Evolutionary conservation across 805 yeast species (phyloP).

Genomic region (Kuraishia piskuri): DNA sequence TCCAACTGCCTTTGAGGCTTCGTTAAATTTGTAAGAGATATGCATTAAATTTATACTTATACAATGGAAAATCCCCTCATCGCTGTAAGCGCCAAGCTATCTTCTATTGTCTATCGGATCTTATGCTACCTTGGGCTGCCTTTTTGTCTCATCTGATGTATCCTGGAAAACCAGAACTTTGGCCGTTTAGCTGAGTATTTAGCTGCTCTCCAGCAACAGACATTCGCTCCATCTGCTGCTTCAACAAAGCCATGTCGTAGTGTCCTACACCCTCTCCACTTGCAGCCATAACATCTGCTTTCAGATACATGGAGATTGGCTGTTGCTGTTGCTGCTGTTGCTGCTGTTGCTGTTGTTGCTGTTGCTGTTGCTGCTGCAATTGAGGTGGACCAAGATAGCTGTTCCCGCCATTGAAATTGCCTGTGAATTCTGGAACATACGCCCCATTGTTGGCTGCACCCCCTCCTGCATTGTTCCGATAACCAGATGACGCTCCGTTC

Average conservation of each 20-base stretch:
- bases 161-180: not conserved
- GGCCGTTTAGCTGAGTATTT: not conserved
- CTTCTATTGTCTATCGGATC: too few relatives aligned
- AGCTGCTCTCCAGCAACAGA: constrained; percentile 7
- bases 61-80: too few relatives aligned
- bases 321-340: constrained; percentile 4
- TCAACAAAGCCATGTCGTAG: constrained; percentile 16
- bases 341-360: constrained; percentile 2
- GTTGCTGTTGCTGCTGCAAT: constrained; percentile 6
- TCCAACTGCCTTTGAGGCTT: too few relatives aligned
- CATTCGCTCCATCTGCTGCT: constrained; percentile 21
- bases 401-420: not conserved
- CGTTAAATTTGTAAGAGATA: too few relatives aligned
- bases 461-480: not conserved
- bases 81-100: too few relatives aligned
- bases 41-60: too few relatives aligned
- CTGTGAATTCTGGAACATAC: not conserved
- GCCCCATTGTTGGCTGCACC: not conserved
- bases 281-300: not conserved
- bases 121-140: too few relatives aligned
- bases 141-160: not conserved
- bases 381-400: not conserved
- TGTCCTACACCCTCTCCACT: constrained; percentile 7
- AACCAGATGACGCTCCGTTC: not conserved
- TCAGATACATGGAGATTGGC: not conserved